These are phyloP conservation scores for Eleusine coracana DNA, from an alignment of 176 grass and related monocot species.

Conservation along the genomic window DNA sequence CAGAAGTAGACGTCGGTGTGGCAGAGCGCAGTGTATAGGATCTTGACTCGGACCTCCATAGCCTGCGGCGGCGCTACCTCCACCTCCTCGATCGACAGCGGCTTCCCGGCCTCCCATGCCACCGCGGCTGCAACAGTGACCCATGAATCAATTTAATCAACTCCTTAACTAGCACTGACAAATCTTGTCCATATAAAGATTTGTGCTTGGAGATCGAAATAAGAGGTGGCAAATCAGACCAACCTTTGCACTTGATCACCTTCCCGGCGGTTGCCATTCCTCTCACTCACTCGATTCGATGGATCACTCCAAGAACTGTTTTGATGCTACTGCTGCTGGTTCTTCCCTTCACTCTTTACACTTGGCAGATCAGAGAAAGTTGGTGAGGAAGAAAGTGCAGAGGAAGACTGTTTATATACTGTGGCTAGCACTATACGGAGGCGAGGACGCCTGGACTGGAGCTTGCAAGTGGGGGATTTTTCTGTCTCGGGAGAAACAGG, in stretches of 20 bases:
- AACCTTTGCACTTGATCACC: constrained; percentile 86
- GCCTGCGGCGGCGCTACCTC: constrained; percentile 86
- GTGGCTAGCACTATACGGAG: background rate
- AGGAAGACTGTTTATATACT: constrained; percentile 20
- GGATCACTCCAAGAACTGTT: background rate
- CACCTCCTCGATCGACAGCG: constrained; percentile 78
- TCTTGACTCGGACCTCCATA: constrained; percentile 88
- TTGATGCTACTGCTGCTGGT: background rate
- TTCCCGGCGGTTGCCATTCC: constrained; percentile 76
- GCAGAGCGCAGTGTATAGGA: constrained; percentile 81
- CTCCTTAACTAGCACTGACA: too few relatives aligned
- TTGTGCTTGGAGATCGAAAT: background rate
- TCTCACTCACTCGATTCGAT: background rate
- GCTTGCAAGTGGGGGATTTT: constrained; percentile 6
- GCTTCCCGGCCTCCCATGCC: constrained; percentile 88
- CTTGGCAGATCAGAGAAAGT: background rate
- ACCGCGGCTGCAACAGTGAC: constrained; percentile 59
- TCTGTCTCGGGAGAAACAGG: background rate
- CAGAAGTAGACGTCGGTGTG: constrained; percentile 98
- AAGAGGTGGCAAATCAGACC: background rate
- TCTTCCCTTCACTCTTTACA: background rate
- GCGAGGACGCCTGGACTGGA: background rate
- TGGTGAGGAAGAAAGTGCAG: constrained; percentile 16
- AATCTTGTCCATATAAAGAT: too few relatives aligned
- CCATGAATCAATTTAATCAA: background rate